Evolutionary conservation across 2,329 filamentous ascomycete species (phyloP).

Genomic region (Uncinocarpus reesii): DNA sequence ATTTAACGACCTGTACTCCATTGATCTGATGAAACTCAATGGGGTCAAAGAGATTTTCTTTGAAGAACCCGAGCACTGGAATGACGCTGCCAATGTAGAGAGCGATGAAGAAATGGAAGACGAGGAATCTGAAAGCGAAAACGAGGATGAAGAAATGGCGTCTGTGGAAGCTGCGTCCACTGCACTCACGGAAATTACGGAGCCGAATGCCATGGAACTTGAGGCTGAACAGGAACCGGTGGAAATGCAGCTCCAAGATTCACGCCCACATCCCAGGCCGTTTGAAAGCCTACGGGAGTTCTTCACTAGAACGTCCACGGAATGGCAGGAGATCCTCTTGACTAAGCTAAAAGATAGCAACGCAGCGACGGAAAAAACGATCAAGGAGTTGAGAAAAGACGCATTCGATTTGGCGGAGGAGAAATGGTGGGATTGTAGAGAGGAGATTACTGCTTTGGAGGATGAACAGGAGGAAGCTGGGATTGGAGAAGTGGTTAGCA

Average conservation of each 20-base stretch:
- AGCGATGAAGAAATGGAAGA: conserved; percentile 48
- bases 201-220: conserved; percentile 23
- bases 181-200: conserved; percentile 29
- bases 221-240: conserved; percentile 33
- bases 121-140: conserved; percentile 33
- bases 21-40: conserved; percentile 90
- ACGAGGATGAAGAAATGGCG: conserved; percentile 37
- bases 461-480: conserved; percentile 94
- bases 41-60: conserved; percentile 87
- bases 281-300: conserved; percentile 90
- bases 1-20: conserved; percentile 86
- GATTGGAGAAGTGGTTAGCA: conserved; percentile 84
- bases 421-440: conserved; percentile 97
- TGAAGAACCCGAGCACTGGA: conserved; percentile 77
- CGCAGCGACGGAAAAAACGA: conserved; percentile 45
- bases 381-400: conserved; percentile 87
- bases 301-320: conserved; percentile 73
- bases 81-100: conserved; percentile 50
- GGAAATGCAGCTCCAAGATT: conserved; percentile 53
- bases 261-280: conserved; percentile 63
- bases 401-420: conserved; percentile 87
- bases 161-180: conserved; percentile 30
- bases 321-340: conserved; percentile 84
- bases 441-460: conserved; percentile 83
- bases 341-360: conserved; percentile 60